phyloP scores from a whole-genome alignment of 2,329 filamentous ascomycete species.

The Alternaria brassicicola region DNA sequence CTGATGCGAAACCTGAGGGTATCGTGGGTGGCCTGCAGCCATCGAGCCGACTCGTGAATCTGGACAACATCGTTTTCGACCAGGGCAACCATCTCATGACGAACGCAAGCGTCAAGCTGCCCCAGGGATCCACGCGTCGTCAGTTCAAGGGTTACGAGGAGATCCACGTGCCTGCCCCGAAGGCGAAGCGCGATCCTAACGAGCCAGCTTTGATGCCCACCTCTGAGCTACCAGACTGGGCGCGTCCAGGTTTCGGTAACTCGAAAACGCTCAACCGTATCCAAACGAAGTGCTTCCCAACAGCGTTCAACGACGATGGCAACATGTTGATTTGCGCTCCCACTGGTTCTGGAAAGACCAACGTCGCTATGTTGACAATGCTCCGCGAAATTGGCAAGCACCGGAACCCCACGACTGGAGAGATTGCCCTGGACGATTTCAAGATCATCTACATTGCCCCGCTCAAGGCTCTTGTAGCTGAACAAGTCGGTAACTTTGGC shows the following conservation, averaged over 20 bases:
- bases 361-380: constrained; percentile 97
- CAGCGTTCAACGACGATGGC: constrained; percentile 90
- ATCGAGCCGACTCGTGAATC: constrained; percentile 84
- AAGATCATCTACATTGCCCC: constrained; percentile 99
- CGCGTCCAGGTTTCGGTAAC: constrained; percentile 80
- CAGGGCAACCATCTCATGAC: constrained; percentile 99
- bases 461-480: constrained; percentile 92
- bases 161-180: constrained; percentile 93
- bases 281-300: constrained; percentile 89
- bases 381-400: constrained; percentile 96
- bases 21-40: constrained; percentile 85
- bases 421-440: constrained; percentile 94
- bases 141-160: constrained; percentile 99
- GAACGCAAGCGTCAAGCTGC: constrained; percentile 93
- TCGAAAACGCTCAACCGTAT: constrained; percentile 92
- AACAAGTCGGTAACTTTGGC: constrained; percentile 97
- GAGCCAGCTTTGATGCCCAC: constrained; percentile 80
- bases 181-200: constrained; percentile 79
- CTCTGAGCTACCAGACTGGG: constrained; percentile 90
- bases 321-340: constrained; percentile 98
- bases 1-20: constrained; percentile 51
- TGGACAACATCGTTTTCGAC: constrained; percentile 96
- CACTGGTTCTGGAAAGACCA: constrained; percentile 97
- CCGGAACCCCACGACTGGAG: constrained; percentile 84
- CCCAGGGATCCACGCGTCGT: constrained; percentile 91